These are phyloP conservation scores for Tetrapisispora iriomotensis DNA, from an alignment of 805 yeast genomes.

Conservation along the genomic window DNA sequence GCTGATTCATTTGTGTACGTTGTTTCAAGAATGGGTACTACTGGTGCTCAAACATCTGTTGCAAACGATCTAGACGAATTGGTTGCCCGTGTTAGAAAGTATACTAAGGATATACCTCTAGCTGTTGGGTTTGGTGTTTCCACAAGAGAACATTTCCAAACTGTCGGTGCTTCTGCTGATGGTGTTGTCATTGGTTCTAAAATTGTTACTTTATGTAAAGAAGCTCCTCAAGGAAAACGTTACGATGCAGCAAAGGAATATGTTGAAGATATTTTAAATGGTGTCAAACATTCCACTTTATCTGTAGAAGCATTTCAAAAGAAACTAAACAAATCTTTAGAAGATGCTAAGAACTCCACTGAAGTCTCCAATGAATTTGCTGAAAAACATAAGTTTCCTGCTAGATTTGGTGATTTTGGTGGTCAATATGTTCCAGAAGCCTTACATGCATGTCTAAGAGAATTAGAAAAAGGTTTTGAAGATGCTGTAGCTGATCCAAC, in stretches of 20 bases:
- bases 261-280: constrained; percentile 59
- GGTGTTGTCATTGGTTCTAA: constrained; percentile 96
- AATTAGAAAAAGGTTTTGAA: constrained; percentile 82
- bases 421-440: constrained; percentile 99
- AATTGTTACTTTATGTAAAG: constrained; percentile 60
- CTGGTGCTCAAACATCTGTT: constrained; percentile 67
- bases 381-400: constrained; percentile 58
- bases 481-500: constrained; percentile 77
- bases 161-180: constrained; percentile 74
- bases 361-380: constrained; percentile 31
- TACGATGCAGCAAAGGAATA: constrained; percentile 55
- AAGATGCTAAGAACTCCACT: constrained; percentile 12
- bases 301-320: constrained; percentile 31
- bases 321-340: constrained; percentile 23
- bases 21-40: constrained; percentile 95
- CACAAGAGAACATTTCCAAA: constrained; percentile 78
- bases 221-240: constrained; percentile 50
- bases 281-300: constrained; percentile 33
- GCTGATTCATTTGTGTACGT: constrained; percentile 96
- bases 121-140: constrained; percentile 98
- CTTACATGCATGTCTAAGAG: constrained; percentile 79
- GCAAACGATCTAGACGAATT: constrained; percentile 58
- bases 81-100: constrained; percentile 63
- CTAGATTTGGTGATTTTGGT: constrained; percentile 90
- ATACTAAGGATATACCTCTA: constrained; percentile 67